Evolutionary conservation across 1,284 basidiomycete genomes (phyloP).

Genomic region (Porodaedalea pini): DNA sequence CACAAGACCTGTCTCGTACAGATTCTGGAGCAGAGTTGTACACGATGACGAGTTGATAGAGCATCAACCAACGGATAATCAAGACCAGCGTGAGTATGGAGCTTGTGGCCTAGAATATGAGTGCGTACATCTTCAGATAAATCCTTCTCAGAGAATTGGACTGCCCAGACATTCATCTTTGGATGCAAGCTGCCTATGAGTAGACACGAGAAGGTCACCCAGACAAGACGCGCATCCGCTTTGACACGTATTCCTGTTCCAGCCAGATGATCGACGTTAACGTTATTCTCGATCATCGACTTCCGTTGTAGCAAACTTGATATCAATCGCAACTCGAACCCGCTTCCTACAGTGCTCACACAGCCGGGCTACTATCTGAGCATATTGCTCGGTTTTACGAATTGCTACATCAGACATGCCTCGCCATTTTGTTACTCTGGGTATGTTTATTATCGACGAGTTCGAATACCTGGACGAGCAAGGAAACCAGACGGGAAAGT

Average conservation of each 20-base stretch:
- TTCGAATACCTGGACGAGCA: constrained; percentile 60
- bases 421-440: constrained; percentile 56
- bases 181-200: no score
- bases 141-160: constrained; percentile 31
- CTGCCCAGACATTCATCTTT: constrained; percentile 55
- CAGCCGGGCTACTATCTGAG: no score
- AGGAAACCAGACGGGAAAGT: constrained; percentile 47
- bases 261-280: no score
- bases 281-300: no score
- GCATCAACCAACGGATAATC: constrained; percentile 37
- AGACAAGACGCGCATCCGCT: no score
- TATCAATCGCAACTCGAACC: no score
- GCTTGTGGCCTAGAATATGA: constrained; percentile 10
- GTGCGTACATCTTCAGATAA: constrained; percentile 20
- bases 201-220: no score
- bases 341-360: no score
- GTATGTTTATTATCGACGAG: constrained; percentile 90
- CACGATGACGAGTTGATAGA: constrained; percentile 25
- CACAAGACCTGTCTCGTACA: constrained; percentile 52
- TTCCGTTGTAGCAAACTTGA: no score
- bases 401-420: no score
- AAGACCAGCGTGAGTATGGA: constrained; percentile 18
- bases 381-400: no score
- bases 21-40: constrained; percentile 48
- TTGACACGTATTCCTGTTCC: no score